These are phyloP conservation scores for Ilex aquifolium DNA, from an alignment of 257 asterid genomes.

Conservation along the genomic window DNA sequence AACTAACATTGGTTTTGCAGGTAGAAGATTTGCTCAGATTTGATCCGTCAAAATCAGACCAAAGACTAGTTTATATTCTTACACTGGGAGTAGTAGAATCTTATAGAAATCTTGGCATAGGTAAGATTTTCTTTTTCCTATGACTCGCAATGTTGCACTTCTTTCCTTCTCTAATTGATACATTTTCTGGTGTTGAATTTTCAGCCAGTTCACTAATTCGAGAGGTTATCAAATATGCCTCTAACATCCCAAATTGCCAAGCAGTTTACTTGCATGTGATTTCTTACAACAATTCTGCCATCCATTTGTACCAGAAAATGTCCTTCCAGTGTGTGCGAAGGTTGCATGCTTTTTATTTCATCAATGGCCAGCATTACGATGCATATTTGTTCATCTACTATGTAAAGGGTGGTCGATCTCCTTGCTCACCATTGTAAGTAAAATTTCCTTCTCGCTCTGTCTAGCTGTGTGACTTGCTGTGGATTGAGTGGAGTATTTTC, in stretches of 20 bases:
- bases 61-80: slow-evolving; percentile 72
- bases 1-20: slow-evolving; percentile 32
- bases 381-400: slow-evolving; percentile 89
- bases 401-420: slow-evolving; percentile 91
- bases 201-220: slow-evolving; percentile 79
- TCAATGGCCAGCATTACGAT: slow-evolving; percentile 80
- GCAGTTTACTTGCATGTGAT: slow-evolving; percentile 97
- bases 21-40: slow-evolving; percentile 72
- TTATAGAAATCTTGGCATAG: slow-evolving; percentile 81
- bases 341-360: slow-evolving; percentile 66
- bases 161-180: slow-evolving; percentile 11
- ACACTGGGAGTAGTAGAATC: slow-evolving; percentile 91
- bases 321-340: slow-evolving; percentile 72
- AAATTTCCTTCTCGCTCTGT: not conserved
- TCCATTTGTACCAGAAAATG: slow-evolving; percentile 86
- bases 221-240: slow-evolving; percentile 77
- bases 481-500: not conserved
- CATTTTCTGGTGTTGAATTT: slow-evolving; percentile 24
- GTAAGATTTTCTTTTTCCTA: slow-evolving; percentile 33
- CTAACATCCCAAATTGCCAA: slow-evolving; percentile 56
- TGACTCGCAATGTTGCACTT: slow-evolving; percentile 8
- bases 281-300: slow-evolving; percentile 87
- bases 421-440: slow-evolving; percentile 95
- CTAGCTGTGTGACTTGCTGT: not conserved
- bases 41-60: slow-evolving; percentile 62